Percentiles rank a stretch among this genome's conserved stretches.
phyloP scores from a whole-genome alignment of 139 green algal species.

The Chlamydomonas sp. region DNA sequence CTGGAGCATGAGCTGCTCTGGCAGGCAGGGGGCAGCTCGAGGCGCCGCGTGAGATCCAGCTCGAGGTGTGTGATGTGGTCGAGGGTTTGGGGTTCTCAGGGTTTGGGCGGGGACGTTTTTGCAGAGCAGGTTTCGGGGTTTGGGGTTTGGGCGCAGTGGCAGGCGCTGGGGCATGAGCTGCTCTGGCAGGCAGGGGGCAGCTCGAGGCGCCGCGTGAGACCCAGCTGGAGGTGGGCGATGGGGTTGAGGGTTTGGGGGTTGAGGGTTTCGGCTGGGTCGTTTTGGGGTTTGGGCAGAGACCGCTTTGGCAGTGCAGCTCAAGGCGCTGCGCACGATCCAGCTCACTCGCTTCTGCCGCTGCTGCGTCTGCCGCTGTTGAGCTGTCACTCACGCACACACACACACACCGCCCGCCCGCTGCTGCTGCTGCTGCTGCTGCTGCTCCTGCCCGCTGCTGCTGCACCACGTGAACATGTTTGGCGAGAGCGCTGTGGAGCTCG shows the following conservation, averaged over 20 bases:
- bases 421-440: neutral
- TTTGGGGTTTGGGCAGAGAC: slow-evolving; percentile 50
- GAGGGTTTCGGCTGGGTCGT: neutral
- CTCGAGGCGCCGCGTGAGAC: neutral
- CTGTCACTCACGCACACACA: no score
- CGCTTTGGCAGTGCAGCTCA: slow-evolving; percentile 28
- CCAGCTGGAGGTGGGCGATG: no score
- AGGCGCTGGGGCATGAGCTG: slow-evolving; percentile 39
- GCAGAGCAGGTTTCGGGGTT: no score
- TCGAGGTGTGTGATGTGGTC: no score
- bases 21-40: slow-evolving; percentile 40
- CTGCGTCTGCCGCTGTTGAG: no score
- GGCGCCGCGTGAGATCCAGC: neutral
- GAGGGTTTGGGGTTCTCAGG: neutral
- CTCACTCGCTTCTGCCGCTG: no score
- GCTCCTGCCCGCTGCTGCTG: neutral
- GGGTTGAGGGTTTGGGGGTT: neutral
- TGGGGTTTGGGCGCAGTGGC: slow-evolving; percentile 49
- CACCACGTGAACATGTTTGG: no score
- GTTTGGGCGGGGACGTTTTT: neutral
- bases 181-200: slow-evolving; percentile 48
- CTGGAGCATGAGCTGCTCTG: slow-evolving; percentile 41
- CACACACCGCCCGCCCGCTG: no score
- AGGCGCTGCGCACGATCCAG: neutral
- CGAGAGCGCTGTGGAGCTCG: no score